Evolutionary conservation across 2,329 filamentous ascomycete species (phyloP).

Genomic region (Ophiostoma himal-ulmi): DNA sequence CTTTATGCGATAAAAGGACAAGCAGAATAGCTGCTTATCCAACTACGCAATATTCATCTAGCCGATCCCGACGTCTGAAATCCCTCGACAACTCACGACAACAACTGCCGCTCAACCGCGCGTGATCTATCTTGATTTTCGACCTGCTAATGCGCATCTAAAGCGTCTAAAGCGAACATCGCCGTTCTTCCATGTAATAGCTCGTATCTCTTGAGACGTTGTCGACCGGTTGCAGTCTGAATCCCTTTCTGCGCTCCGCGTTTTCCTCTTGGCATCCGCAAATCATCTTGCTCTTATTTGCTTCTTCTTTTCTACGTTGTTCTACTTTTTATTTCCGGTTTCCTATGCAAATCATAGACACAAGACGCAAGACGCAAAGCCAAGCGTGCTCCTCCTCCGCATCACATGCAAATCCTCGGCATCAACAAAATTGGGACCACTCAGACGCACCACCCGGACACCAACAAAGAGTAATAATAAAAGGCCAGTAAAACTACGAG

Average conservation of each 20-base stretch:
- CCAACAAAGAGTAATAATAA: not conserved
- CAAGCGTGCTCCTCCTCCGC: too few relatives aligned
- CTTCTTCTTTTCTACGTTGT: not conserved
- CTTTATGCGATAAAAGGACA: not conserved
- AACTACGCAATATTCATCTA: not conserved
- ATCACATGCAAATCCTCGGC: slow-evolving; percentile 8
- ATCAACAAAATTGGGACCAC: slow-evolving; percentile 2
- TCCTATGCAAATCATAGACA: not conserved
- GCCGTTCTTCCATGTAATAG: not conserved
- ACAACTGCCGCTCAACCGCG: not conserved
- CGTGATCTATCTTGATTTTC: not conserved
- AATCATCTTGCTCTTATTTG: not conserved
- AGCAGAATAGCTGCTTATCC: not conserved
- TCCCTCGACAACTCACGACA: not conserved
- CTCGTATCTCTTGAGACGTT: not conserved
- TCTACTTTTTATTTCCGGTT: not conserved
- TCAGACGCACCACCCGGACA: not conserved
- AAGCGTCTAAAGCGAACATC: not conserved
- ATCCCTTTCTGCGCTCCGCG: not conserved
- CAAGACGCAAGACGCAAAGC: not conserved
- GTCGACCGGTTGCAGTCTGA: not conserved
- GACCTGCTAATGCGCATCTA: not conserved
- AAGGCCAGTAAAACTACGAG: not conserved
- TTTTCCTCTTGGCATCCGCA: not conserved
- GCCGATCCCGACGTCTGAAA: not conserved